Evolutionary conservation across 345 rosid species (phyloP), one percentile per base, ranked within the genome.

Genomic region (Corchorus capsularis): DNA sequence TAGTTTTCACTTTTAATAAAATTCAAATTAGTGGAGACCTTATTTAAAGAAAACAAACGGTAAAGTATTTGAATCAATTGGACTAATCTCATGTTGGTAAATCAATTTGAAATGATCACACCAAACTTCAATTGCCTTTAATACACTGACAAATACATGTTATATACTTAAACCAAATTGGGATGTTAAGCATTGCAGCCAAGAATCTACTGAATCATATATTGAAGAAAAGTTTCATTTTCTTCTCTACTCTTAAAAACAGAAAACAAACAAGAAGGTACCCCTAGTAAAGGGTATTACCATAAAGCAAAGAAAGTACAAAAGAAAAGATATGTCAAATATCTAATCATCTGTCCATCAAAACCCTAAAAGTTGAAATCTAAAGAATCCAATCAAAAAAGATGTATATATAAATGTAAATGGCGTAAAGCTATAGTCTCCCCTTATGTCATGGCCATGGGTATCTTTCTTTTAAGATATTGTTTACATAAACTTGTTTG

Each of bases 261-360:
- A 14, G 45, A 62, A 35, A 19, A 62, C 11, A 14, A 61, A 59
- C 35, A 8, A 62, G 27, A 27, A 15, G 34, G 13, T 17, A 66
- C 41, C 16, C 47, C 14, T 3, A 17, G 47, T 15, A 63, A 63
- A 37, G 6, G 10, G 37, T 12, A 17, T 8, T 3, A 39, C 43
- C 6, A 9, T 13, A n/a, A 11, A 66, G 10, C 4, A 20, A 66
- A 41, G 32, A n/a, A 41, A 63, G 63, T 19, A 39, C 63, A 56
- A 43, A 57, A 59, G 63, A 59, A 59, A 27, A 72, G 67, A 60
- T 46, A 47, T 32, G 27, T n/a, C 16, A 73, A 61, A 27, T 27
- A 27, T 60, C 68, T 16, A 15, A 32, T 61, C 68, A 61, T 73
- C 76, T 34, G 22, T 47, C 75, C 54, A 60, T 73, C 68, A 61